phyloP scores from a whole-genome alignment of 192 early-diverging fungal genomes.

The Coemansia sp. region DNA sequence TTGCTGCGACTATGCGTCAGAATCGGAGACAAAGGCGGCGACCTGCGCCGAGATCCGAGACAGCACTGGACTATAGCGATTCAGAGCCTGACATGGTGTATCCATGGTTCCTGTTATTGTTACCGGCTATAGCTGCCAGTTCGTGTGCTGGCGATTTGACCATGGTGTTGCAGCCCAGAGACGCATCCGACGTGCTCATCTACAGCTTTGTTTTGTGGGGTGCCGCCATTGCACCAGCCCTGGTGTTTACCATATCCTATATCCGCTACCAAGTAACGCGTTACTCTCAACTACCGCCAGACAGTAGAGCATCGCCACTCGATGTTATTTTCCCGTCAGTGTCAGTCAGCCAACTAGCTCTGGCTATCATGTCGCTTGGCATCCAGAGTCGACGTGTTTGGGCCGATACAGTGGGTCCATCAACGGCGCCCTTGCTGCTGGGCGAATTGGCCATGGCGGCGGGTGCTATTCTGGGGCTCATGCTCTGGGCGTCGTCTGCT shows the following conservation, averaged over 20 bases:
- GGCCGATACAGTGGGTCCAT: conserved; percentile 30
- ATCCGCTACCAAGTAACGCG: conserved; percentile 7
- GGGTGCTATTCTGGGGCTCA: conserved; percentile 43
- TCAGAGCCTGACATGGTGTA: background rate
- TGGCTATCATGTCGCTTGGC: conserved; percentile 40
- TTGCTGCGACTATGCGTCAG: conserved; percentile 9
- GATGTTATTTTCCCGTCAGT: conserved; percentile 21
- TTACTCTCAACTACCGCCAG: background rate
- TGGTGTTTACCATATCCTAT: conserved; percentile 20
- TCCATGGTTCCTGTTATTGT: conserved; percentile 21
- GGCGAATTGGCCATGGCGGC: conserved; percentile 50
- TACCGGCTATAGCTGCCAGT: conserved; percentile 22
- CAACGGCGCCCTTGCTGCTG: conserved; percentile 38
- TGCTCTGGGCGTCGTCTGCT: conserved; percentile 34
- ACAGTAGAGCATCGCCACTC: background rate
- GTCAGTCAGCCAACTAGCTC: conserved; percentile 24
- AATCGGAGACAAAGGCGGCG: background rate
- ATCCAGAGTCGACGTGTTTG: conserved; percentile 45
- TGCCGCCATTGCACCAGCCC: conserved; percentile 14
- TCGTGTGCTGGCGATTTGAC: conserved; percentile 30
- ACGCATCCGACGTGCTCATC: conserved; percentile 22
- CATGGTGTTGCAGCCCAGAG: conserved; percentile 8
- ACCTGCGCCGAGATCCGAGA: background rate
- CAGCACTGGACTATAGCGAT: background rate
- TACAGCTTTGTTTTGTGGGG: conserved; percentile 34